These are phyloP conservation scores for Dillenia suffruticosa DNA, from an alignment of 164 flowering plant genomes.

Conservation along the genomic window DNA sequence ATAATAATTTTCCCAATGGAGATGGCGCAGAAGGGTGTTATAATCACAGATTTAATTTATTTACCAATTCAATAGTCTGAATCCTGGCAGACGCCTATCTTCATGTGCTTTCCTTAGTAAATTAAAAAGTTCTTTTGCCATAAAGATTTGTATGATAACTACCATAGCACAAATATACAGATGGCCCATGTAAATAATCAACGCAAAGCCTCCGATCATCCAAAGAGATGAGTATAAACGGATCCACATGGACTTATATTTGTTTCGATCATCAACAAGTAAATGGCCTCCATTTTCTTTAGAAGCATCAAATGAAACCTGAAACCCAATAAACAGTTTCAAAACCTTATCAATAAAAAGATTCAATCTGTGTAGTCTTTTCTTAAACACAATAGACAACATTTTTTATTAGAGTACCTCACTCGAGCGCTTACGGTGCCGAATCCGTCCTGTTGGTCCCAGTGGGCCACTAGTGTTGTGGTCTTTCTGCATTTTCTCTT, in stretches of 20 bases:
- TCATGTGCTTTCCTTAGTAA: slow-evolving; percentile 79
- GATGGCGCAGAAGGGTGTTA: not conserved
- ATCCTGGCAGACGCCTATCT: slow-evolving; percentile 87
- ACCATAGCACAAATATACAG: slow-evolving; percentile 95
- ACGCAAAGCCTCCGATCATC: slow-evolving; percentile 94
- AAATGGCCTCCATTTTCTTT: slow-evolving; percentile 58
- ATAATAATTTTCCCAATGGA: not conserved
- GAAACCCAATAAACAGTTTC: slow-evolving; percentile 15
- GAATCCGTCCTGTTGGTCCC: slow-evolving; percentile 35
- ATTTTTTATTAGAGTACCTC: slow-evolving; percentile 35
- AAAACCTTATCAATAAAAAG: not conserved
- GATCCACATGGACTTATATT: slow-evolving; percentile 76
- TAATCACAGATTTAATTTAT: not conserved
- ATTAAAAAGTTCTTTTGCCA: slow-evolving; percentile 87
- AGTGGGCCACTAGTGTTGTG: slow-evolving; percentile 23
- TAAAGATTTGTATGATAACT: slow-evolving; percentile 84
- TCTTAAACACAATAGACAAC: slow-evolving; percentile 1
- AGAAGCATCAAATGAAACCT: slow-evolving; percentile 49
- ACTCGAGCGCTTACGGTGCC: slow-evolving; percentile 65
- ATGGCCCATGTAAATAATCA: slow-evolving; percentile 89
- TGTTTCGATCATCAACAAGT: slow-evolving; percentile 76
- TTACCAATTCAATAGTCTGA: slow-evolving; percentile 91
- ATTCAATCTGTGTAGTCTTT: not conserved
- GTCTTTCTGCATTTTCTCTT: slow-evolving; percentile 33
- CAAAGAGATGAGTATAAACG: slow-evolving; percentile 75